Evolutionary conservation across 331 rosid species (phyloP), one percentile per base, ranked within the genome.

Genomic region (Rosa hybrid): DNA sequence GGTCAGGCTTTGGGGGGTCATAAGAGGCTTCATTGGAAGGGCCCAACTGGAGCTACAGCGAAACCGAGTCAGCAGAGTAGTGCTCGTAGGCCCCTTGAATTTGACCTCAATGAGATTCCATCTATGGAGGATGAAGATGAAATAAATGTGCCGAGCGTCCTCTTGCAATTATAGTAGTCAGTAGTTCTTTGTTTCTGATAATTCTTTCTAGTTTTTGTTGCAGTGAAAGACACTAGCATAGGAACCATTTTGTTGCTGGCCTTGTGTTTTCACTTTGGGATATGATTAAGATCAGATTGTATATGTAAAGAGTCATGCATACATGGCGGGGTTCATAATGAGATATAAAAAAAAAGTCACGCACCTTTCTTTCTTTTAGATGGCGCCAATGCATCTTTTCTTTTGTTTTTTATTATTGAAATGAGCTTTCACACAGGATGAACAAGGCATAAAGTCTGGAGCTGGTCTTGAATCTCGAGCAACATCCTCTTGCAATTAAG

Each of bases 101-200:
- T 89, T 64, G 89, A 87, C 83, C 93, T 89, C 68, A 87, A 89
- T 60, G 76, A 78, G 78, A 77, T 48, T 71, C 92, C 89, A 48
- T 8, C 85, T 20, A 53, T 51, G 64, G 89, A 77, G 60, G 25
- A 27, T 12, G 84, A 76, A 51, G 80, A 54, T 4, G 39, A 34
- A 34, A 34, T 34, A 34, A 34, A 34, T 34, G 59, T 27, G n/a
- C 70, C 72, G 9, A 75, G 48, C 56, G 27, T 60, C 78, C 12
- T 39, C 45, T 44, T 60, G 48, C 7, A 45, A 75, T 25, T 75
- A 50, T 25, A 45, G 6, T 63, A 46, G 60, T 60, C 72, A 16
- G 60, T 34, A 34, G 71, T 63, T 64, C n/a, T 27, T 64, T 5
- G 69, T 34, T 39, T 39, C 1, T 65, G 20, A 23, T 27, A 25